phyloP scores from a whole-genome alignment of 2,329 filamentous ascomycete genomes.

The Rhynchosporium graminicola region DNA sequence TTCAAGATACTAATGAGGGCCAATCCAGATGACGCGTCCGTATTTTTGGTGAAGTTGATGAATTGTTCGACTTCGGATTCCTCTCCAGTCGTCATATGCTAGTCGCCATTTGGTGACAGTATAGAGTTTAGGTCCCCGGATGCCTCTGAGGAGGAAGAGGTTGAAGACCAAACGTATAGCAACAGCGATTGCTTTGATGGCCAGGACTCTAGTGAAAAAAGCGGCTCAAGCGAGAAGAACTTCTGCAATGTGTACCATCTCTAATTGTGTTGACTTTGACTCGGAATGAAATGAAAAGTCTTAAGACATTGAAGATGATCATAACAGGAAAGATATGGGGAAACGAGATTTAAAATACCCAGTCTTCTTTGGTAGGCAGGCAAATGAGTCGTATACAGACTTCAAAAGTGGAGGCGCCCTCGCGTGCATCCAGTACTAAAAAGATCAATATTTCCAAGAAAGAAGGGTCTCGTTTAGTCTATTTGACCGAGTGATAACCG shows the following conservation, averaged over 20 bases:
- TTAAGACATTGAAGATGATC: background rate
- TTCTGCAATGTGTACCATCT: background rate
- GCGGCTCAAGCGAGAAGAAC: no score
- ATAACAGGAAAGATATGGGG: background rate
- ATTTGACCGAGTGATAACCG: background rate
- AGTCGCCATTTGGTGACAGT: slow-evolving; percentile 29
- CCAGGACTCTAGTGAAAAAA: background rate
- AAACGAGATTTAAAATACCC: background rate
- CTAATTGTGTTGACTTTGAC: background rate
- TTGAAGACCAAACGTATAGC: slow-evolving; percentile 3
- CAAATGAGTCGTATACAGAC: background rate
- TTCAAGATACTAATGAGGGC: slow-evolving; percentile 44
- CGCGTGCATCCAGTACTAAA: background rate
- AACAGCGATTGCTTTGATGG: background rate
- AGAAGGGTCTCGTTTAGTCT: background rate
- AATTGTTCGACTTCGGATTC: slow-evolving; percentile 25
- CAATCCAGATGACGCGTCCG: slow-evolving; percentile 33
- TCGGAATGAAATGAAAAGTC: background rate
- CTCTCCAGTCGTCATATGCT: slow-evolving; percentile 26
- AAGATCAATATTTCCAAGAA: background rate
- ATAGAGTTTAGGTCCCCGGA: slow-evolving; percentile 29
- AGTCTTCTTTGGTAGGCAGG: background rate
- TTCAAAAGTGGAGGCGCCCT: slow-evolving; percentile 10
- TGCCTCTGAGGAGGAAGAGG: slow-evolving; percentile 15
- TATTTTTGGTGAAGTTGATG: slow-evolving; percentile 27